phyloP scores from a whole-genome alignment of 2,329 filamentous ascomycete species.

The Fusarium verticillioides region DNA sequence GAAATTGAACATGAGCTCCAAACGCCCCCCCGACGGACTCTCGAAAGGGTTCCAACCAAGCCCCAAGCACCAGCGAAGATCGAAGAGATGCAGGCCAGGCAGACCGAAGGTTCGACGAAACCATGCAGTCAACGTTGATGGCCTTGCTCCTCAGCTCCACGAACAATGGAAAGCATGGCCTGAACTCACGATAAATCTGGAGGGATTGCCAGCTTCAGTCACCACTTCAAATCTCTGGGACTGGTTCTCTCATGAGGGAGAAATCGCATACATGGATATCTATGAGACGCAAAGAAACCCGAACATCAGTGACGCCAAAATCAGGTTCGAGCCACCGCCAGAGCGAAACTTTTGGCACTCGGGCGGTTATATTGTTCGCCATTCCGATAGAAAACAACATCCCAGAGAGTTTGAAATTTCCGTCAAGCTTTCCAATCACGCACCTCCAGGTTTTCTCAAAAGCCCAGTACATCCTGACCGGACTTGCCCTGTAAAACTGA shows the following conservation, averaged over 20 bases:
- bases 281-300: constrained; percentile 39
- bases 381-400: constrained; percentile 32
- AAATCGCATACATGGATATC: constrained; percentile 67
- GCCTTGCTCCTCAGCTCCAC: background rate
- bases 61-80: background rate
- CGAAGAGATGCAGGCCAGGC: background rate
- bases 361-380: constrained; percentile 42
- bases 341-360: constrained; percentile 61
- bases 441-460: constrained; percentile 25
- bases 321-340: constrained; percentile 70
- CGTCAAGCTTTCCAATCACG: background rate
- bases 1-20: constrained; percentile 8
- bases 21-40: background rate
- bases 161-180: constrained; percentile 51
- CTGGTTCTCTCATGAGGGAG: constrained; percentile 63
- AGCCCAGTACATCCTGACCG: constrained; percentile 35
- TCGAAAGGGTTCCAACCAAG: background rate
- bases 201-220: constrained; percentile 49
- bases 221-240: constrained; percentile 60
- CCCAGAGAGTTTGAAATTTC: constrained; percentile 39
- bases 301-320: constrained; percentile 49
- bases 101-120: background rate
- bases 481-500: constrained; percentile 51
- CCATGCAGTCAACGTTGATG: background rate
- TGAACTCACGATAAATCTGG: constrained; percentile 48